phyloP scores from a whole-genome alignment of 2,329 filamentous ascomycete species.

The Malbranchea cinnamomea region DNA sequence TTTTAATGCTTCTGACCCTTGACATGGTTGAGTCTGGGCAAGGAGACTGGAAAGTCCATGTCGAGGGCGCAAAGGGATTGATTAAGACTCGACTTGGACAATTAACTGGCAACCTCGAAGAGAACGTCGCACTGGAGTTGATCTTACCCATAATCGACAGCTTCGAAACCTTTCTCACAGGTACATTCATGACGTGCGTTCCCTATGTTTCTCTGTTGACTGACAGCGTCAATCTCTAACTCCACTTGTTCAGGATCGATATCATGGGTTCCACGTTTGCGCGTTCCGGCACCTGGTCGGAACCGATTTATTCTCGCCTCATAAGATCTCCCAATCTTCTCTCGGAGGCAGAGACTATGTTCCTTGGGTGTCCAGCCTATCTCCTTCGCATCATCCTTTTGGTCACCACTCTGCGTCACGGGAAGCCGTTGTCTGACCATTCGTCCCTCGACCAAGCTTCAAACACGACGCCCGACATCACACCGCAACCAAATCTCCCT shows the following conservation, averaged over 20 bases:
- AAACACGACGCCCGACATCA: slow-evolving; percentile 10
- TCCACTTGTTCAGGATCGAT: no score
- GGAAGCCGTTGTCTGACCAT: slow-evolving; percentile 17
- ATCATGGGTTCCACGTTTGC: slow-evolving; percentile 29
- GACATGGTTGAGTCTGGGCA: slow-evolving; percentile 36
- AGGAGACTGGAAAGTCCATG: slow-evolving; percentile 37
- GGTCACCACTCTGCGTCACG: slow-evolving; percentile 24
- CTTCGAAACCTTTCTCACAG: slow-evolving; percentile 23
- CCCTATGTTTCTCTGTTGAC: no score
- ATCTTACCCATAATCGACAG: slow-evolving; percentile 20
- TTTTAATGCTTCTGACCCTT: no score
- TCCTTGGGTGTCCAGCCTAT: slow-evolving; percentile 27
- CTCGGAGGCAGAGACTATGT: slow-evolving; percentile 26
- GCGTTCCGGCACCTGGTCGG: slow-evolving; percentile 23
- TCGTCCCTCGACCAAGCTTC: no score
- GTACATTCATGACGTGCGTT: slow-evolving; percentile 9
- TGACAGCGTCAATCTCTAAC: no score
- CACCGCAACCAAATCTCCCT: slow-evolving; percentile 13
- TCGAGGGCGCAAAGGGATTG: slow-evolving; percentile 35
- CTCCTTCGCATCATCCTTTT: slow-evolving; percentile 27
- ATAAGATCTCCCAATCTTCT: slow-evolving; percentile 23
- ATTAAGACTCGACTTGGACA: slow-evolving; percentile 23
- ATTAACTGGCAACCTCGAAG: slow-evolving; percentile 8
- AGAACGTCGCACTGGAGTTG: slow-evolving; percentile 4
- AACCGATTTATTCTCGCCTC: slow-evolving; percentile 23